Conservation (phyloP, 306 rosid species). For the Pueraria montana region DNA sequence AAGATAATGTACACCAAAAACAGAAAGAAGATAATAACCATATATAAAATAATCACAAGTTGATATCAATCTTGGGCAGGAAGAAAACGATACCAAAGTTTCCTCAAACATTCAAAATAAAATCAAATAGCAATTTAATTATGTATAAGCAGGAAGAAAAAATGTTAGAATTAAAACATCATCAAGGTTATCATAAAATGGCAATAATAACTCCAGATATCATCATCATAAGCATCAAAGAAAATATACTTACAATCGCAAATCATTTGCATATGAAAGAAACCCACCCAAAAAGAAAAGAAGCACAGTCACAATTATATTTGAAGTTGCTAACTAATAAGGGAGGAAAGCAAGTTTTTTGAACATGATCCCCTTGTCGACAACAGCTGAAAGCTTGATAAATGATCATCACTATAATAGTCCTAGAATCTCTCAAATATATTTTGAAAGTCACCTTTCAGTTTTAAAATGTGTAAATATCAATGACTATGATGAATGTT, state of each 20-base stretch:
- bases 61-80: slow-evolving; percentile 21
- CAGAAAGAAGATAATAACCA: slow-evolving; percentile 18
- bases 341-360: slow-evolving; percentile 19
- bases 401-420: slow-evolving; percentile 3
- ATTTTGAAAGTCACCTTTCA: slow-evolving; percentile 8
- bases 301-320: not conserved
- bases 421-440: slow-evolving; percentile 12
- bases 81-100: slow-evolving; percentile 11
- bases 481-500: not conserved
- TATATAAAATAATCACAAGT: slow-evolving; percentile 5
- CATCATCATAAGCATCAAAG: slow-evolving; percentile 15
- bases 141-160: not conserved
- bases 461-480: not conserved
- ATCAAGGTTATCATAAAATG: slow-evolving; percentile 34
- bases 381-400: slow-evolving; percentile 11
- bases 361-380: slow-evolving; percentile 10
- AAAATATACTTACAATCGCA: slow-evolving; percentile 5
- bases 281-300: not conserved
- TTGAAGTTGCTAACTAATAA: not conserved
- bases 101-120: slow-evolving; percentile 22
- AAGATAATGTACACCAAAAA: slow-evolving; percentile 35
- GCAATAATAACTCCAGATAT: slow-evolving; percentile 25
- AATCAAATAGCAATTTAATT: slow-evolving; percentile 14
- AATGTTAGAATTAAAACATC: not conserved
- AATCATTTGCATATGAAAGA: not conserved